Evolutionary conservation across 2,329 filamentous ascomycete genomes (phyloP).

Genomic region (Venturia effusa): DNA sequence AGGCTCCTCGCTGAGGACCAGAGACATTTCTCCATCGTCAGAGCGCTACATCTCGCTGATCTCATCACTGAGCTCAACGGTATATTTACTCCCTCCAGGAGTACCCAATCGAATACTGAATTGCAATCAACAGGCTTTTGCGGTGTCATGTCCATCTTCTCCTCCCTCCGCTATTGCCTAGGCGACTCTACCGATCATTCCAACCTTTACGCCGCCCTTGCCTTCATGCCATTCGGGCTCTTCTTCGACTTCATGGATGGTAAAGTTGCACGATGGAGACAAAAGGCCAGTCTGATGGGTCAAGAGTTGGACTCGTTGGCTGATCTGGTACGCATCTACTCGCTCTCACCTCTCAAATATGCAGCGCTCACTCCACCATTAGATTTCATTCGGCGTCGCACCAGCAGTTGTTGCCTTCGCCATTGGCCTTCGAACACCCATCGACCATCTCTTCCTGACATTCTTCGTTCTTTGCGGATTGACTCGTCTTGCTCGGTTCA

Average conservation of each 20-base stretch:
- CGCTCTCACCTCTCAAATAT: background rate
- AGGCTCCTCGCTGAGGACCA: conserved; percentile 57
- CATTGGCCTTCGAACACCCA: conserved; percentile 70
- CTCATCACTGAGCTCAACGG: conserved; percentile 76
- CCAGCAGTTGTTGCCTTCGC: conserved; percentile 82
- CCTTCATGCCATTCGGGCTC: conserved; percentile 80
- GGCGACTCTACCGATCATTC: conserved; percentile 49
- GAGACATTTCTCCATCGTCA: conserved; percentile 56
- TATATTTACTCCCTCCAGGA: conserved; percentile 15
- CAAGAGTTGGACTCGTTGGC: conserved; percentile 94
- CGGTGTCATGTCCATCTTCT: conserved; percentile 91
- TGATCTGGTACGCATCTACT: conserved; percentile 56
- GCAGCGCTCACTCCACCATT: conserved; percentile 1
- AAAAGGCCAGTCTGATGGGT: conserved; percentile 96
- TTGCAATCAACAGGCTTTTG: conserved; percentile 53
- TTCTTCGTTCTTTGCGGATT: conserved; percentile 94
- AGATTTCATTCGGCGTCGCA: conserved; percentile 93
- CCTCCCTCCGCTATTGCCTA: conserved; percentile 86
- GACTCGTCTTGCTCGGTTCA: conserved; percentile 90
- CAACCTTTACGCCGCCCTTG: conserved; percentile 72
- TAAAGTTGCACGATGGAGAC: conserved; percentile 89
- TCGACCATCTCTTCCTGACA: conserved; percentile 71
- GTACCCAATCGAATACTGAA: background rate
- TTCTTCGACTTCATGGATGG: conserved; percentile 99
- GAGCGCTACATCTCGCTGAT: conserved; percentile 65